Base-by-base conservation (phyloP, 257 asterid species). In the Ballota nigra region DNA sequence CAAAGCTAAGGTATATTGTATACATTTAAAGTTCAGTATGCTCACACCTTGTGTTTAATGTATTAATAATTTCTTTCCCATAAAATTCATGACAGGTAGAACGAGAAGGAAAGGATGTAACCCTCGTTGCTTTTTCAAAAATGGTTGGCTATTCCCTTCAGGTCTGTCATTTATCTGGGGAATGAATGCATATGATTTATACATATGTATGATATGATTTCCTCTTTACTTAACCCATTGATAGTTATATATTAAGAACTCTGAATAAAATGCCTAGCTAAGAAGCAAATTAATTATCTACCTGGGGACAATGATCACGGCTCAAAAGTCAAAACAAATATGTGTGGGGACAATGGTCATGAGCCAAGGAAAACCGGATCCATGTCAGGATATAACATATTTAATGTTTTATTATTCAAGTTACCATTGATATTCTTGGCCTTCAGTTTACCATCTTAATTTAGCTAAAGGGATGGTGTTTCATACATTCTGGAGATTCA, bases 91-190 rank as follows among this genome's bases (percentile, higher is more conserved):
- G 76, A 45, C 86, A 92, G 97, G 81, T 91, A 19, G 98, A 93
- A 81, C 81, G 90, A 47, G 85, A 86, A 80, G 97, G 97, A 47
- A 85, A 78, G 72, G 98, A 90, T 78, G 87, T 88, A 15, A 93
- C 97, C 1, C 89, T 93, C 77, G 74, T 85, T 22, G 93, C 96
- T 62, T 93, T 81, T 83, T 91, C 98, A 55, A 93, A 89, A 84
- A 93, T 93, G 98, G 98, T 93, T 59, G 97, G 96, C 73, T 82
- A 73, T 86, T 82, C 96, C 61, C 91, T 89, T 23, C 83, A 91
- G 98, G 97, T 89, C 38, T 67, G 91, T 76, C 65, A 45, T 10
- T 52, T 72, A 63, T 74, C 41, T 75, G 47, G 68, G n/a, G 72
- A 68, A 52, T 71, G 22, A 62, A n/a, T 63, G 41, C 34, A 57